Base-by-base conservation (phyloP, 2,329 filamentous ascomycete genomes). In the Zymoseptoria passerinii region DNA sequence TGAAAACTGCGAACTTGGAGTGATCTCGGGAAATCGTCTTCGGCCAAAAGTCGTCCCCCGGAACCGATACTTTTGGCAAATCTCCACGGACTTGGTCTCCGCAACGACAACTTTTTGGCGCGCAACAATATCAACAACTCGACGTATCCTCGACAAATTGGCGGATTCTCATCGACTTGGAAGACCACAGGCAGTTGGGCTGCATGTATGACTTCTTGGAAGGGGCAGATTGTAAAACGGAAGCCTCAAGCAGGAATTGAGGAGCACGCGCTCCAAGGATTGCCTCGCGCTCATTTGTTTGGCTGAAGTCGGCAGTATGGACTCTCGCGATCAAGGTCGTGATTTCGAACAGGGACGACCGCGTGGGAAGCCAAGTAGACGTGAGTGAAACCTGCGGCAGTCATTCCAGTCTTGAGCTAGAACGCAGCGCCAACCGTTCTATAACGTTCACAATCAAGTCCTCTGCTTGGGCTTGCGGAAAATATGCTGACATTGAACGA, bases 291-390 rank as follows among this genome's bases (percentile, higher is more conserved):
- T 10, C 13, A 44, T 13, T 16, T 13, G 5, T 44, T 44, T 13
- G 29, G n/a, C 50, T 50, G 35, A 23, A 49, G 28, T 55, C 53
- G 64, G 61, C 63, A 62, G 59, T 61, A 68, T 68, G 67, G 67
- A 68, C 57, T 61, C 65, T 58, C 63, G 66, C 48, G 60, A 52
- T 54, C 61, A 61, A 49, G 60, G 65, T 48, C 65, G 67, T 66
- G 66, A 63, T 54, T 66, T 62, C 53, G 66, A 68, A 28, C 61
- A 64, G 48, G 48, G 58, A 4, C 40, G 64, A 23, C 60, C 61
- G 10, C 63, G 65, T 50, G 65, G 66, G n/a, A 61, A 66, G 52
- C 65, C 65, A 2, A 67, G 59, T 49, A 58, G 63, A 63, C 63
- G 63, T 65, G 59, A 65, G 35, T 44, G 10, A 44, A 44, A 16